Base-by-base conservation (phyloP, 192 early-diverging fungal genomes). In the Rhizophagus sp. region DNA sequence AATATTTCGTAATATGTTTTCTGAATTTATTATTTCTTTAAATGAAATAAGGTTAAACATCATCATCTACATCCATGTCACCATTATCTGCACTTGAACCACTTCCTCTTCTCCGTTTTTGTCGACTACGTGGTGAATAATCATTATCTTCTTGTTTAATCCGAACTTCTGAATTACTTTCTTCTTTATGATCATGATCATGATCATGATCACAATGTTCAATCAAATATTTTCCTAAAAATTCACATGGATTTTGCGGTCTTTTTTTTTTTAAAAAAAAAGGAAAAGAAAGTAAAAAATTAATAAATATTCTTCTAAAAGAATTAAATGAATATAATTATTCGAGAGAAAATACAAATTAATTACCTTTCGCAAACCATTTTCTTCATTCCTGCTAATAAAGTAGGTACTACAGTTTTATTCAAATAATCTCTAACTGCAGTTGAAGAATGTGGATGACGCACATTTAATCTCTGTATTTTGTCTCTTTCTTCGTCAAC, bases 361-460 rank as follows among this genome's bases (percentile, higher is more conserved):
- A 30, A 30, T 30, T 30, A 88, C 87, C 86, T 67, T 75, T 88
- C 86, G 57, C 62, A 79, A 47, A 81, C 80, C 34, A 88, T 50
- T 73, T 82, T 61, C 33, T 83, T 83, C 80, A 88, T 81, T 12
- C 87, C 87, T 39, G 88, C 80, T 41, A 88, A 67, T 39, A 88
- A 73, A 36, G 70, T 83, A 50, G 86, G 84, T 3, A 88, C 86
- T 11, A 88, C 86, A 24, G 86, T 85, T 11, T 85, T 78, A 68
- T 88, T 84, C 3, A 88, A 76, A 61, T 87, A 88, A 22, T 81
- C 78, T 30, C 86, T 73, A 7, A 84, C 73, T 13, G 86, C 76
- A 36, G 62, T 63, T 1, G 47, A 30, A 44, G 66, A 69, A 70
- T 79, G 61, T 1, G 65, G 63, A 71, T 79, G 78, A 10, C 34